These are phyloP conservation scores for Pisolithus sp. DNA, from an alignment of 768 basidiomycete genomes.

Conservation along the genomic window DNA sequence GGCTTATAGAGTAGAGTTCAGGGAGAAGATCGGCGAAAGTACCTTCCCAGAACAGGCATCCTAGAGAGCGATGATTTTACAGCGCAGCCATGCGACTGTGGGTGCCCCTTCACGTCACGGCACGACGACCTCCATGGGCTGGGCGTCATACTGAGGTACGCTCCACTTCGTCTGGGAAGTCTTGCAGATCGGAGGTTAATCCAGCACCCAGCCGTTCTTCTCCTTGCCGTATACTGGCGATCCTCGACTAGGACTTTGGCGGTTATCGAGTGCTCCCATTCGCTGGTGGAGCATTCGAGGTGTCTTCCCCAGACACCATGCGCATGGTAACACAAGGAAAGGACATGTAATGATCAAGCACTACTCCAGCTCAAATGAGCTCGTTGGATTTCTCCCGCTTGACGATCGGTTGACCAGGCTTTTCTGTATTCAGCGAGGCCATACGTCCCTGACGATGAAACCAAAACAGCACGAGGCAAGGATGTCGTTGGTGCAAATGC, in stretches of 20 bases:
- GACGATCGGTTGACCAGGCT: too few species aligned
- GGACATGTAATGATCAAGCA: too few species aligned
- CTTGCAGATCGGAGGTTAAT: not conserved
- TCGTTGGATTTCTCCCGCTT: too few species aligned
- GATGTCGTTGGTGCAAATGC: too few species aligned
- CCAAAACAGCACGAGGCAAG: too few species aligned
- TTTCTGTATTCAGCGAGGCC: too few species aligned
- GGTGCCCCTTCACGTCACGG: not conserved
- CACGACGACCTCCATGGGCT: not conserved
- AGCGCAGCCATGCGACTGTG: not conserved
- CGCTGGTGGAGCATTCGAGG: not conserved
- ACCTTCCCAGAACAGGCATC: not conserved
- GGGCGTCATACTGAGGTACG: not conserved
- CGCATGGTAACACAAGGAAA: too few species aligned
- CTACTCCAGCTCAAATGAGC: too few species aligned
- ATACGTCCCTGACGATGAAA: too few species aligned
- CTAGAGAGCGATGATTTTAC: not conserved
- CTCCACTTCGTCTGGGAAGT: not conserved
- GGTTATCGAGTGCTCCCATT: not conserved
- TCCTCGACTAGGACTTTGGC: not conserved
- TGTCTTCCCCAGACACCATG: not conserved
- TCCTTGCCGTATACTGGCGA: not conserved
- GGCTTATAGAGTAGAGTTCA: not conserved
- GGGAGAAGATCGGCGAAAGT: not conserved
- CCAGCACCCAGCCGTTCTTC: not conserved